Evolutionary conservation across 2,329 filamentous ascomycete species (phyloP).

Genomic region (Beauveria asiatica): DNA sequence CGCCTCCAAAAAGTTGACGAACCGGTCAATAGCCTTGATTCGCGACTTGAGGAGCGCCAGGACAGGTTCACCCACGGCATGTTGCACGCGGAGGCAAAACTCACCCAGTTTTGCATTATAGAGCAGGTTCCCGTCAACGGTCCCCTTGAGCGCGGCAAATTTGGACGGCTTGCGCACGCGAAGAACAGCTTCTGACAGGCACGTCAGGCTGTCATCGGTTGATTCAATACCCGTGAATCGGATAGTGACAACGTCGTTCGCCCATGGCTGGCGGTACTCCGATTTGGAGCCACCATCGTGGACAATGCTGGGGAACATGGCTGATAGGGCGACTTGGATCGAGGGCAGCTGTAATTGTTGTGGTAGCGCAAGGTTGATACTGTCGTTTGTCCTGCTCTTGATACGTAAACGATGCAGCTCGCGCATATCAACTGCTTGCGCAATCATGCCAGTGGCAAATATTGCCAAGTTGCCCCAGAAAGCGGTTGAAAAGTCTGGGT

Average conservation of each 20-base stretch:
- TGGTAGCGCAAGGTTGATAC: conserved; percentile 30
- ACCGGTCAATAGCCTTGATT: conserved; percentile 58
- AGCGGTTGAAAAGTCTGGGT: conserved; percentile 35
- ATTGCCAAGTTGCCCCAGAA: conserved; percentile 47
- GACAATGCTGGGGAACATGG: conserved; percentile 31
- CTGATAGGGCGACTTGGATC: conserved; percentile 40
- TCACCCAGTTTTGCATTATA: conserved; percentile 52
- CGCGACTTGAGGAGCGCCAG: conserved; percentile 50
- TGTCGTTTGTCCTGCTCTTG: conserved; percentile 27
- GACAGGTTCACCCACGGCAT: conserved; percentile 49
- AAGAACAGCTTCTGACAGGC: conserved; percentile 45
- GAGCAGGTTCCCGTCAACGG: conserved; percentile 52
- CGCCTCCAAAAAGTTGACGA: conserved; percentile 61
- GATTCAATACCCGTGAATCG: conserved; percentile 42
- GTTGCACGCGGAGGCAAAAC: conserved; percentile 53
- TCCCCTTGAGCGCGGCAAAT: conserved; percentile 45
- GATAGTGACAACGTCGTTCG: conserved; percentile 49
- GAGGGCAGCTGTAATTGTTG: conserved; percentile 39
- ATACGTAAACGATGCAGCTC: conserved; percentile 37
- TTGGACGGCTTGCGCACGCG: conserved; percentile 43
- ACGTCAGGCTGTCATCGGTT: conserved; percentile 21
- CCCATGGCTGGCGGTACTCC: conserved; percentile 39
- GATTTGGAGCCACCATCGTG: conserved; percentile 17
- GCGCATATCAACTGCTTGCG: conserved; percentile 41
- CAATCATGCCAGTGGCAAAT: conserved; percentile 42